Percentiles rank a stretch among this genome's conserved stretches.
phyloP scores from a whole-genome alignment of 176 grass and related monocot species.

The Bothriochloa decipiens region DNA sequence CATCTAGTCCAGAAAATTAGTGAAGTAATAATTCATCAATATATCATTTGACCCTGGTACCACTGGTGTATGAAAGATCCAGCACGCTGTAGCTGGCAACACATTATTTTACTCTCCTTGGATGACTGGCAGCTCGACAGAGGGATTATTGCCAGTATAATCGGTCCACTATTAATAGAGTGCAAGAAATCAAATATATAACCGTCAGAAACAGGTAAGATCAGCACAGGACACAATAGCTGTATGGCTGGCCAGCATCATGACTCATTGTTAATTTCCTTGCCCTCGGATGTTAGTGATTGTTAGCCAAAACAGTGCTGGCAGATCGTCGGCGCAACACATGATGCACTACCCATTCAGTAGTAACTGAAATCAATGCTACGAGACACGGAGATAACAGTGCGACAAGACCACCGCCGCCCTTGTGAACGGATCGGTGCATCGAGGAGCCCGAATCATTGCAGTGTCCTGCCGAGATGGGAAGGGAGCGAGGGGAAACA shows the following conservation, averaged over 20 bases:
- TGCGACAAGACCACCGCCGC: background rate
- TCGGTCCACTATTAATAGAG: background rate
- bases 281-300: background rate
- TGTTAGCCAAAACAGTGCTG: background rate
- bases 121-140: background rate
- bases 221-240: background rate
- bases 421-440: background rate
- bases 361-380: background rate
- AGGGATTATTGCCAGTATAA: background rate
- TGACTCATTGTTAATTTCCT: background rate
- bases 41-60: background rate
- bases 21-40: background rate
- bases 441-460: background rate
- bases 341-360: background rate
- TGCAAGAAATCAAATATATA: background rate
- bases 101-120: background rate
- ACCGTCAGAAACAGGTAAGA: background rate
- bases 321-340: background rate
- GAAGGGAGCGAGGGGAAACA: background rate
- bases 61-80: background rate
- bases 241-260: background rate
- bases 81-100: background rate
- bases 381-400: background rate
- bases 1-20: background rate
- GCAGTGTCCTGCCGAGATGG: background rate